phyloP scores from a whole-genome alignment of 768 basidiomycete species.

The Saitozyma sp. region DNA sequence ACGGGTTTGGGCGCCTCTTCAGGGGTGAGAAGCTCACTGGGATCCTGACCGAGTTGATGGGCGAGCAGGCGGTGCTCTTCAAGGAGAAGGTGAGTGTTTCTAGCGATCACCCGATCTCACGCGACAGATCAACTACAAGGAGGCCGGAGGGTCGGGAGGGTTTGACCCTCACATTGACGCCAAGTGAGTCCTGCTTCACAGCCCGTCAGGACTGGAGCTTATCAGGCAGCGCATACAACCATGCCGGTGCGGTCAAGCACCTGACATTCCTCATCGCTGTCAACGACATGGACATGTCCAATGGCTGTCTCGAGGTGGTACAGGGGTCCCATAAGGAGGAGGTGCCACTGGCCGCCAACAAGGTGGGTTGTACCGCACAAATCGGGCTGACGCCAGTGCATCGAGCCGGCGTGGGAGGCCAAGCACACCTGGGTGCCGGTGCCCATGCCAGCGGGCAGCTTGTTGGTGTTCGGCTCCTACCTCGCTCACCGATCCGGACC shows the following conservation, averaged over 20 bases:
- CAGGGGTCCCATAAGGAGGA: slow-evolving; percentile 17
- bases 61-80: slow-evolving; percentile 13
- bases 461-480: slow-evolving; percentile 30
- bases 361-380: slow-evolving; percentile 11
- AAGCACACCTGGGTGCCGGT: slow-evolving; percentile 11
- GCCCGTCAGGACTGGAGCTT: neutral
- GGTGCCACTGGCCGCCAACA: slow-evolving; percentile 21
- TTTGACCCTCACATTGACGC: slow-evolving; percentile 35
- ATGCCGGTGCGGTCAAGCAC: slow-evolving; percentile 24
- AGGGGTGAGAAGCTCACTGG: slow-evolving; percentile 9
- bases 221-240: slow-evolving; percentile 22
- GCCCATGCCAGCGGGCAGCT: slow-evolving; percentile 13
- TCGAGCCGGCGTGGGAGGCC: slow-evolving; percentile 4
- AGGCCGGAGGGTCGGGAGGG: slow-evolving; percentile 24
- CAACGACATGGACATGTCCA: slow-evolving; percentile 23
- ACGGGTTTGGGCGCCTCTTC: slow-evolving; percentile 12
- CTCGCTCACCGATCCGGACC: slow-evolving; percentile 36
- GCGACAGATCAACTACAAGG: slow-evolving; percentile 31
- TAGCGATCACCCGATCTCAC: neutral
- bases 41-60: slow-evolving; percentile 11
- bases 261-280: slow-evolving; percentile 28
- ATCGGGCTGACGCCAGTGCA: slow-evolving; percentile 19
- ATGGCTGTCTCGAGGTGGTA: slow-evolving; percentile 32
- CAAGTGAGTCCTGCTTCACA: slow-evolving; percentile 1
- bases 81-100: slow-evolving; percentile 8